Percentiles rank a stretch among this genome's conserved stretches.
These are phyloP conservation scores for Carex pumila DNA, from an alignment of 176 grass and related monocot genomes.

Conservation along the genomic window DNA sequence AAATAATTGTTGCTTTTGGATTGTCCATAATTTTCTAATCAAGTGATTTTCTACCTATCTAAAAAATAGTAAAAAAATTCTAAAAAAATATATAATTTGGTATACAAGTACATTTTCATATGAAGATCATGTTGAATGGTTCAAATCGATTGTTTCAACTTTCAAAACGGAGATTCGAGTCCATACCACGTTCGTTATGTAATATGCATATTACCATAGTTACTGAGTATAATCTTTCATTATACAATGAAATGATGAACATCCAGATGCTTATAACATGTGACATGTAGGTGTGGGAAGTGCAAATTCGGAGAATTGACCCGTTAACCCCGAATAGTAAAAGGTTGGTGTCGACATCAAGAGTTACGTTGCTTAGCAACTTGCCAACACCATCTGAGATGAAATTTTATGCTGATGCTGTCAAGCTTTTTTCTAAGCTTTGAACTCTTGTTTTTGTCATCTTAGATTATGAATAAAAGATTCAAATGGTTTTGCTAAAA, in stretches of 20 bases:
- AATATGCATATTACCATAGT: neutral
- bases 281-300: slow-evolving; percentile 59
- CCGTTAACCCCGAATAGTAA: slow-evolving; percentile 37
- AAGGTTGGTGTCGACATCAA: slow-evolving; percentile 48
- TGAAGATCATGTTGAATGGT: too few relatives aligned
- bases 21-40: too few relatives aligned
- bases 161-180: too few relatives aligned
- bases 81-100: too few relatives aligned
- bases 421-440: slow-evolving; percentile 64
- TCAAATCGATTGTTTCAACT: too few relatives aligned
- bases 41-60: too few relatives aligned
- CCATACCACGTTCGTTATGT: too few relatives aligned
- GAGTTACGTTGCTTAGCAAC: slow-evolving; percentile 50
- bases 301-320: slow-evolving; percentile 47
- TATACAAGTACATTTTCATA: too few relatives aligned
- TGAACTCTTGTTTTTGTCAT: neutral
- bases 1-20: too few relatives aligned
- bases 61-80: too few relatives aligned
- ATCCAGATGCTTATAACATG: neutral
- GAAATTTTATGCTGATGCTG: slow-evolving; percentile 25
- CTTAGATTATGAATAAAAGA: neutral
- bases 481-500: neutral
- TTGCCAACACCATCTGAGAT: slow-evolving; percentile 27
- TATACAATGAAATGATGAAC: neutral
- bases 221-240: neutral